A percentile compares a stretch with the other conserved stretches of the same genome.
These are phyloP conservation scores for Botryotinia narcissicola DNA, from an alignment of 2,329 filamentous ascomycete species.

Conservation along the genomic window DNA sequence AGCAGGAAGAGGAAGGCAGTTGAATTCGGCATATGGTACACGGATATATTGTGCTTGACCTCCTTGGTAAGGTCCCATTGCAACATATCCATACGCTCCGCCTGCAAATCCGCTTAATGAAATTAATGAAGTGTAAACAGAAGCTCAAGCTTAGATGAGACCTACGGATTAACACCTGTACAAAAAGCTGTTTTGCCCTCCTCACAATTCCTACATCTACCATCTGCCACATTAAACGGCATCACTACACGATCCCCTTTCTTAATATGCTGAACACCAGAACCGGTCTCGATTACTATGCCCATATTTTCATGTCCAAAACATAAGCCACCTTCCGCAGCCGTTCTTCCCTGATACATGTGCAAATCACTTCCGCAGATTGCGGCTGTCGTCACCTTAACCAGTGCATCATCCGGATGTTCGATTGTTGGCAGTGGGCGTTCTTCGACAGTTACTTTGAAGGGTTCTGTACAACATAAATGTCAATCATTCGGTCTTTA, in stretches of 20 bases:
- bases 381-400: conserved; percentile 45
- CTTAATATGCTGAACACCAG: conserved; percentile 64
- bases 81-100: conserved; percentile 61
- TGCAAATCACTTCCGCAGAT: conserved; percentile 40
- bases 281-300: conserved; percentile 64
- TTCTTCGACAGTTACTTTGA: conserved; percentile 57
- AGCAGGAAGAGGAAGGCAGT: conserved; percentile 58
- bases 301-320: conserved; percentile 87
- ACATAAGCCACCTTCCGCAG: conserved; percentile 59
- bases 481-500: not conserved
- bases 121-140: not conserved
- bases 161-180: conserved; percentile 56
- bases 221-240: conserved; percentile 82
- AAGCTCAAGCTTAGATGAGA: not conserved
- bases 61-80: conserved; percentile 61
- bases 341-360: conserved; percentile 65
- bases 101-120: conserved; percentile 50
- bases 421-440: conserved; percentile 56
- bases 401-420: conserved; percentile 45
- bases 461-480: conserved; percentile 26
- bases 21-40: conserved; percentile 66
- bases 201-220: conserved; percentile 79
- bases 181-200: conserved; percentile 76
- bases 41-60: conserved; percentile 68
- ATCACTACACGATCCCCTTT: conserved; percentile 77